phyloP scores from a whole-genome alignment of 2,329 filamentous ascomycete species.

The Aspergillus thermomutatus region DNA sequence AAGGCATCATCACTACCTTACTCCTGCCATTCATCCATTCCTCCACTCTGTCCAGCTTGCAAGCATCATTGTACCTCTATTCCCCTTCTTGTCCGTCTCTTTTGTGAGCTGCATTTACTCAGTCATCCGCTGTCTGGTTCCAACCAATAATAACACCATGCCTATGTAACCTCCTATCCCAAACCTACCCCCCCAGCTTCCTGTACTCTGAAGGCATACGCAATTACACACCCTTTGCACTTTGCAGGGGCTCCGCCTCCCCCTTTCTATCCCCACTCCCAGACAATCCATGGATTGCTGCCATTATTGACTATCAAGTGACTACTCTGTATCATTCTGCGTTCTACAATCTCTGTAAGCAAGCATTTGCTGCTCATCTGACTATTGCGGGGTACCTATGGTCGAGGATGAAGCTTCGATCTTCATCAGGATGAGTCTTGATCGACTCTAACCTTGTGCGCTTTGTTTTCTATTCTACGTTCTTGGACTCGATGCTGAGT shows the following conservation, averaged over 20 bases:
- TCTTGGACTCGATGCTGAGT: not conserved
- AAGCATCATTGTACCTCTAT: not conserved
- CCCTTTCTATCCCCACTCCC: slow-evolving; percentile 9
- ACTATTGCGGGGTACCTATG: not conserved
- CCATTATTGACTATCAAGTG: not conserved
- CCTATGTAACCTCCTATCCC: not conserved
- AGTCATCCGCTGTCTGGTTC: not conserved
- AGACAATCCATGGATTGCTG: slow-evolving; percentile 1
- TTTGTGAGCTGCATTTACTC: not conserved
- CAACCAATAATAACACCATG: not conserved
- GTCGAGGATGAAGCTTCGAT: slow-evolving; percentile 15
- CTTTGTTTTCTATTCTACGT: not conserved
- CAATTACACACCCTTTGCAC: not conserved
- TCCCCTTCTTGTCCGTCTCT: not conserved
- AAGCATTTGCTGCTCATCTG: not conserved
- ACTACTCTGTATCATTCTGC: not conserved
- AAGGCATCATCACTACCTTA: not conserved
- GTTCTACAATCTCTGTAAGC: not conserved
- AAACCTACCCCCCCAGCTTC: not conserved
- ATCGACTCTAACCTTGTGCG: slow-evolving; percentile 5
- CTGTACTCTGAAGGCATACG: not conserved
- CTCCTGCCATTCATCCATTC: not conserved
- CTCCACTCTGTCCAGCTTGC: not conserved
- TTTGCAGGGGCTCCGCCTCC: slow-evolving; percentile 5
- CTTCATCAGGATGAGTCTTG: slow-evolving; percentile 20